phyloP scores from a whole-genome alignment of 2,329 filamentous ascomycete genomes.

The Sporothrix euskadiensis region DNA sequence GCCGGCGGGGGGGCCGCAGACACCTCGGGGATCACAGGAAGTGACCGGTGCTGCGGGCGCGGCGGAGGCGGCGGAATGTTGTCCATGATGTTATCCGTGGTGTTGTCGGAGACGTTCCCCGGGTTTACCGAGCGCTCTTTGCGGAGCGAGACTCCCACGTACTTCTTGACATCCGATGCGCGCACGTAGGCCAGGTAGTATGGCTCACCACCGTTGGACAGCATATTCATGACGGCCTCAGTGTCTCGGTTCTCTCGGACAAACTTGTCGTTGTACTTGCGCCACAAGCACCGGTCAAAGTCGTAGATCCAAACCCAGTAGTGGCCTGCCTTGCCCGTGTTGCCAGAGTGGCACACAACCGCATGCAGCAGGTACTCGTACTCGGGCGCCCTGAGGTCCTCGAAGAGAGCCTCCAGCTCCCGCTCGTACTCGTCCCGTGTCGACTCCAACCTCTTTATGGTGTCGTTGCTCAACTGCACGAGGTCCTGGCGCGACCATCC shows the following conservation, averaged over 20 bases:
- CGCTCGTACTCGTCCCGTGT: constrained; percentile 35
- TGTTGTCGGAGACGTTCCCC: neutral
- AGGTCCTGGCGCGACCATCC: constrained; percentile 22
- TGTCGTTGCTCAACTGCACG: neutral
- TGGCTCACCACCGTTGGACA: constrained; percentile 71
- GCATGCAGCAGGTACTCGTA: constrained; percentile 83
- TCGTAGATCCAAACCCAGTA: constrained; percentile 98
- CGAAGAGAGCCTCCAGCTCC: constrained; percentile 57
- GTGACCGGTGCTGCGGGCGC: neutral
- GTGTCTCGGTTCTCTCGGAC: constrained; percentile 69
- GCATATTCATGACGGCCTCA: constrained; percentile 68
- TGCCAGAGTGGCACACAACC: constrained; percentile 85
- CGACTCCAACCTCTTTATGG: neutral
- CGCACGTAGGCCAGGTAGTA: constrained; percentile 44
- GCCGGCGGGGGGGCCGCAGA: neutral
- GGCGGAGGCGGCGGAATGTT: neutral
- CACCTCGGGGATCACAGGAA: neutral
- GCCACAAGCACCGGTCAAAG: constrained; percentile 78
- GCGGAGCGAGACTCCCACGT: constrained; percentile 37
- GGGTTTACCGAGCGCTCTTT: neutral
- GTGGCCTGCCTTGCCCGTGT: constrained; percentile 69
- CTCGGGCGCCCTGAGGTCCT: constrained; percentile 53
- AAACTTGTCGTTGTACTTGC: constrained; percentile 87
- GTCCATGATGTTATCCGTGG: neutral
- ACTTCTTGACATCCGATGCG: constrained; percentile 35